Percentiles rank a stretch among this genome's conserved stretches.
phyloP scores from a whole-genome alignment of 2,329 filamentous ascomycete species.

The Fusarium cyanostomum region DNA sequence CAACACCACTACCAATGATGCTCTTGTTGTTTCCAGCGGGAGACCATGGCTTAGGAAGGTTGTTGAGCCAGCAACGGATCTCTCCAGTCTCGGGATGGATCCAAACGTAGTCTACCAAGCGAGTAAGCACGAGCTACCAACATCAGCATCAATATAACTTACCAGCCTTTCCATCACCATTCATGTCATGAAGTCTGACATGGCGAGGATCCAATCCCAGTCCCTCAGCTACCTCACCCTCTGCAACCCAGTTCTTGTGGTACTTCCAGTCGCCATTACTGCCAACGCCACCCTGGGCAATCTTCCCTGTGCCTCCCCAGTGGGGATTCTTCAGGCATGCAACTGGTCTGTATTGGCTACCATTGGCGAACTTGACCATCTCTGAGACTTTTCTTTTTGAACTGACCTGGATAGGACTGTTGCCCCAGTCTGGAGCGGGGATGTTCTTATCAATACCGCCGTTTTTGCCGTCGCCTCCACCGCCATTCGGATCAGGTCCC shows the following conservation, averaged over 20 bases:
- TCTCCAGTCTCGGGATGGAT: not conserved
- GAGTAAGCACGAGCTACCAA: not conserved
- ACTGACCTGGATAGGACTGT: not conserved
- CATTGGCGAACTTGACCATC: not conserved
- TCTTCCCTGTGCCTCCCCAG: constrained; percentile 1
- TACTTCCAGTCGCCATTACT: constrained; percentile 12
- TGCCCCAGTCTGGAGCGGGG: not conserved
- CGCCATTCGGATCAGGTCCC: constrained; percentile 11
- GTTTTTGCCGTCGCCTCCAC: not conserved
- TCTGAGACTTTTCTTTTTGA: not conserved
- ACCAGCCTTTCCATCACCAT: constrained; percentile 18
- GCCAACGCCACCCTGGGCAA: not conserved
- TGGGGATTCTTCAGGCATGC: not conserved
- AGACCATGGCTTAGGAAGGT: not conserved
- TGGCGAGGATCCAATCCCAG: constrained; percentile 2
- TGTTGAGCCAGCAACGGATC: constrained; percentile 11
- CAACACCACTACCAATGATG: constrained; percentile 4
- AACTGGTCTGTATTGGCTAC: not conserved
- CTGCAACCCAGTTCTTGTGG: constrained; percentile 1
- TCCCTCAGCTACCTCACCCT: constrained; percentile 3
- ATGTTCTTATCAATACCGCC: constrained; percentile 14
- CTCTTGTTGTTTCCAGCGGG: constrained; percentile 6
- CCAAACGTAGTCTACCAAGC: constrained; percentile 5
- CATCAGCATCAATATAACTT: not conserved
- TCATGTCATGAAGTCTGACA: constrained; percentile 16